phyloP scores from a whole-genome alignment of 164 flowering plant species.

The Sextonia rubra region DNA sequence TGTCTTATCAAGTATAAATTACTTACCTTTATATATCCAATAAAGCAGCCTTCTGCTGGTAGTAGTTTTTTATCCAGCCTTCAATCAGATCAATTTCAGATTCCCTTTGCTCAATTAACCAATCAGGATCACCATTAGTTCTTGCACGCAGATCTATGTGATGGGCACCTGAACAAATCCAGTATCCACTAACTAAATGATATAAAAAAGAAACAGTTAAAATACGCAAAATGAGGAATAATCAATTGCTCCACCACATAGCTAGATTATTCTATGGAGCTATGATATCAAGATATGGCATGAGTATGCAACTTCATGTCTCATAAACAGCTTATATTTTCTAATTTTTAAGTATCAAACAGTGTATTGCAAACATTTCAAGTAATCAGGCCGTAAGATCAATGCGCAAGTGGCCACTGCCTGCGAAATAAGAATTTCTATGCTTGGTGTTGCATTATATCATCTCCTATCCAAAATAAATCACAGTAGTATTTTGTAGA shows the following conservation, averaged over 20 bases:
- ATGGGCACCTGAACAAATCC: constrained; percentile 65
- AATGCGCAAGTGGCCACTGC: too few species aligned
- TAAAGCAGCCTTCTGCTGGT: constrained; percentile 21
- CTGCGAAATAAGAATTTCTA: too few species aligned
- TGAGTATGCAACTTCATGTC: too few species aligned
- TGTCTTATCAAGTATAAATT: too few species aligned
- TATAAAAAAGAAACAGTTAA: background rate
- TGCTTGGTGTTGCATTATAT: background rate
- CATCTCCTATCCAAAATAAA: too few species aligned
- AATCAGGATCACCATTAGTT: constrained; percentile 66
- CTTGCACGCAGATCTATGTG: constrained; percentile 80
- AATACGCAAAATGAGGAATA: too few species aligned
- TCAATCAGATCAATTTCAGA: constrained; percentile 54
- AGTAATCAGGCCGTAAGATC: too few species aligned
- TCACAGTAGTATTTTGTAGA: too few species aligned
- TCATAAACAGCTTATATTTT: too few species aligned
- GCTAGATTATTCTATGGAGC: background rate
- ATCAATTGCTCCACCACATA: too few species aligned
- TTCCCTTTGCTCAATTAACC: constrained; percentile 70
- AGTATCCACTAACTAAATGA: background rate
- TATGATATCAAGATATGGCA: background rate
- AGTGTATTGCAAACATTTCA: too few species aligned
- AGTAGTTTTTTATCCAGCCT: constrained; percentile 56
- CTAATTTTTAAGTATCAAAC: too few species aligned
- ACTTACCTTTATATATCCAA: background rate